These are phyloP conservation scores for Lentinus polychrous DNA, from an alignment of 1,284 basidiomycete species.

Conservation along the genomic window DNA sequence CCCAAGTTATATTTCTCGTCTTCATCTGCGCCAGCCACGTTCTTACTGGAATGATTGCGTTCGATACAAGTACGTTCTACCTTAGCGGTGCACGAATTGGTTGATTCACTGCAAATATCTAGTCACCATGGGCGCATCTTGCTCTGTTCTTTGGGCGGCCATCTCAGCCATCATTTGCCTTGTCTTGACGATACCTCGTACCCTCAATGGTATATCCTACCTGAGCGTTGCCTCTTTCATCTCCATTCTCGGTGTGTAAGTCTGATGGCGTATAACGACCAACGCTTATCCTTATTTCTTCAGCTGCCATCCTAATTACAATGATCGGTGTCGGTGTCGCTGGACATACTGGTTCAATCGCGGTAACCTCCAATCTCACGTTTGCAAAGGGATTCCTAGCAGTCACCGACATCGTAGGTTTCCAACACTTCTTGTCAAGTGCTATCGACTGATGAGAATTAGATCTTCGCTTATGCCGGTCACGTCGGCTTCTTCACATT, in stretches of 20 bases:
- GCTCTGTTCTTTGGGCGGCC: conserved; percentile 25
- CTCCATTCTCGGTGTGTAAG: conserved; percentile 31
- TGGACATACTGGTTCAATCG: conserved; percentile 34
- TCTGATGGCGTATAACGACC: too few species aligned
- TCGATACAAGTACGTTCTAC: conserved; percentile 24
- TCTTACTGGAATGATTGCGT: conserved; percentile 26
- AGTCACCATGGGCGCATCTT: conserved; percentile 26
- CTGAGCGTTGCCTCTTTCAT: conserved; percentile 26
- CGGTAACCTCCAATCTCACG: conserved; percentile 30
- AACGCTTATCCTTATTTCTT: neutral
- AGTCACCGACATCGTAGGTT: conserved; percentile 43
- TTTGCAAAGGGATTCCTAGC: conserved; percentile 47
- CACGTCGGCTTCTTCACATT: conserved; percentile 44
- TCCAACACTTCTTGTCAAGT: neutral
- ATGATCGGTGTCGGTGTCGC: conserved; percentile 47
- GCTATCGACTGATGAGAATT: neutral
- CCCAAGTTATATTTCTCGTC: conserved; percentile 46
- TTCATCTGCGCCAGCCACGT: conserved; percentile 28
- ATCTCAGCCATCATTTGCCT: conserved; percentile 24
- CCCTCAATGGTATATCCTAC: conserved; percentile 25
- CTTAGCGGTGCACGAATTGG: neutral
- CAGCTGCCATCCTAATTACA: conserved; percentile 34
- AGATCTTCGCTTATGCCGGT: conserved; percentile 52
- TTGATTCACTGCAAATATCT: conserved; percentile 4
- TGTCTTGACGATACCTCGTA: conserved; percentile 24